A percentile compares a stretch with the other conserved stretches of the same genome.
These are phyloP conservation scores for Penicillium sp. DNA, from an alignment of 2,329 filamentous ascomycete genomes.

Conservation along the genomic window DNA sequence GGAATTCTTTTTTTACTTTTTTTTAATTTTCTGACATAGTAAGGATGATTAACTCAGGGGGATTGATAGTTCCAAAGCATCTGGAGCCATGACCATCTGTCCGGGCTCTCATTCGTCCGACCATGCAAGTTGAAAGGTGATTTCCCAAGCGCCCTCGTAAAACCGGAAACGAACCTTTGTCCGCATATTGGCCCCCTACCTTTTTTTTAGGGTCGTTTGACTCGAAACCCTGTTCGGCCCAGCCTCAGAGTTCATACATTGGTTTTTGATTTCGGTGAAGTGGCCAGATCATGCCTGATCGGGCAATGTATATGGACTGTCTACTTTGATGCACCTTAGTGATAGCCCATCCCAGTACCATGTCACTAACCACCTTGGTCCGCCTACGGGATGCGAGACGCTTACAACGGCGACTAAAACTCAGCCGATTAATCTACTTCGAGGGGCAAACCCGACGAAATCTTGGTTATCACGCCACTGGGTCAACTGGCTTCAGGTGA, in stretches of 20 bases:
- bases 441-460: not conserved
- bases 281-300: constrained; percentile 10
- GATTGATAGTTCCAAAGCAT: constrained; percentile 18
- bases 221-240: not conserved
- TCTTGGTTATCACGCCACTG: constrained; percentile 19
- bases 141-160: constrained; percentile 12
- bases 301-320: constrained; percentile 10
- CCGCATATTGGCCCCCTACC: not conserved
- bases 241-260: not conserved
- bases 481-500: constrained; percentile 4
- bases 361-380: constrained; percentile 14
- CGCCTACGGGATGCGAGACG: constrained; percentile 2
- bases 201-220: not conserved
- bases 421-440: not conserved
- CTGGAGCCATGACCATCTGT: not conserved
- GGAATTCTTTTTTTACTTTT: not conserved
- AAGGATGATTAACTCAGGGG: constrained; percentile 13
- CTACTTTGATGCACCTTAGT: constrained; percentile 3
- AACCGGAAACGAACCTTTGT: constrained; percentile 11
- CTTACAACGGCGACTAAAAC: constrained; percentile 3
- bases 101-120: not conserved
- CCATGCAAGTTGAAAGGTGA: not conserved
- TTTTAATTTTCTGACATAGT: not conserved
- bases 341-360: constrained; percentile 17
- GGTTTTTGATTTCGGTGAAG: not conserved